Base-by-base conservation (phyloP, 176 grass and related monocot genomes). In the Zea luxurians region DNA sequence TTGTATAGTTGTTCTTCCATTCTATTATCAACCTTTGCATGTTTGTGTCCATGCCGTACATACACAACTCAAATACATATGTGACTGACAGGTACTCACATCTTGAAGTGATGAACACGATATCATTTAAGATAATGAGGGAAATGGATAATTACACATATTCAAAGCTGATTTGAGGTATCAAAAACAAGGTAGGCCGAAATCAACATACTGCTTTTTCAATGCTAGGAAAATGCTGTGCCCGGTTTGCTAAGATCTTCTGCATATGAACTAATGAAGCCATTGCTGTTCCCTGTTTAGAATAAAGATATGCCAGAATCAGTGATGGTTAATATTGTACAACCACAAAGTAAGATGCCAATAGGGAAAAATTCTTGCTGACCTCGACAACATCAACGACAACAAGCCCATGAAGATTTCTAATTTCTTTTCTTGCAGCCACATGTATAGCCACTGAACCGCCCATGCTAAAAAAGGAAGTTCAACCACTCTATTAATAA, bases 331-430 rank as follows among this genome's bases (percentile, higher is more conserved):
- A 76, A 80, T 37, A 59, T 37, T 35, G 41, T 18, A 55, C 1
- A 59, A 45, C 9, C 13, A 71, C 59, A 77, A 85, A 37, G 0
- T 52, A 77, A 40, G 41, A 13, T 37, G 17, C 16, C 37, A 73
- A n/a, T 61, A 77, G 58, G 64, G 43, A 79, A 77, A 90, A 83
- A 82, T 41, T 52, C 5, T 62, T 69, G 64, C 86, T 76, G 69
- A 99, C 96, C 96, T 99, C 96, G 81, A 99, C 96, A 69, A 99
- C 92, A 82, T 99, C 96, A 54, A 99, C 40, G n/a, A 99, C 92
- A 54, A 99, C 47, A 84, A 99, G 92, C 52, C 96, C 96, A 53
- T 87, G 81, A 84, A 99, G 77, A 85, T 86, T 95, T 60, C 9
- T 72, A 47, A 99, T 71, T 50, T 67, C 83, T 82, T 83, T 95